Conservation (phyloP, 768 basidiomycete genomes). For the Auricularia cornea region DNA sequence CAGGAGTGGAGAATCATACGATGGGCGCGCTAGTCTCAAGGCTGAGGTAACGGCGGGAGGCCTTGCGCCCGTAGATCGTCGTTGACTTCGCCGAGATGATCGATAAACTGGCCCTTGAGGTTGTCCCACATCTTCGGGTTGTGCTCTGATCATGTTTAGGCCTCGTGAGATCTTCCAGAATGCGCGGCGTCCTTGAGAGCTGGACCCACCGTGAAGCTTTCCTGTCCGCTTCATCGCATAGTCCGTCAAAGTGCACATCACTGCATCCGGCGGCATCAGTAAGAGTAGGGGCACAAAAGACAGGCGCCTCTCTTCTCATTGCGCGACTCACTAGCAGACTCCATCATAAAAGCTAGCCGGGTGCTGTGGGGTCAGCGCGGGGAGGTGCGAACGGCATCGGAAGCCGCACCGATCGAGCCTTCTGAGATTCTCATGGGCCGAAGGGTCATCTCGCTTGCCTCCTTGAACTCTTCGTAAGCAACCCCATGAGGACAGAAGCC, state of each 20-base stretch:
- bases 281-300: too few species aligned
- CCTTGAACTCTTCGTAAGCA: conserved; percentile 52
- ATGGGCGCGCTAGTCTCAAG: too few species aligned
- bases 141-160: conserved; percentile 32
- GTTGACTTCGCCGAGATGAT: conserved; percentile 50
- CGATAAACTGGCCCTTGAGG: conserved; percentile 48
- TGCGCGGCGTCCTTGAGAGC: not conserved
- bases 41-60: conserved; percentile 20
- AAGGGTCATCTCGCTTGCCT: conserved; percentile 45
- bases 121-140: conserved; percentile 63
- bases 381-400: not conserved
- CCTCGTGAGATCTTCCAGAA: not conserved
- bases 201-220: conserved; percentile 44
- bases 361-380: not conserved
- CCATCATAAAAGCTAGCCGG: conserved; percentile 51
- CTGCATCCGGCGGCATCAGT: not conserved
- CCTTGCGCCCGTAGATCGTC: conserved; percentile 36
- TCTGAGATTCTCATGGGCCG: conserved; percentile 43
- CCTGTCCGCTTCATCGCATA: conserved; percentile 53
- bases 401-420: conserved; percentile 40
- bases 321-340: conserved; percentile 32
- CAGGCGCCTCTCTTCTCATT: conserved; percentile 20
- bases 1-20: too few species aligned
- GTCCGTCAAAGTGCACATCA: conserved; percentile 57
- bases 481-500: conserved; percentile 58